These are phyloP conservation scores for Orbilia oligospora DNA, from an alignment of 2,329 filamentous ascomycete genomes.

Conservation along the genomic window DNA sequence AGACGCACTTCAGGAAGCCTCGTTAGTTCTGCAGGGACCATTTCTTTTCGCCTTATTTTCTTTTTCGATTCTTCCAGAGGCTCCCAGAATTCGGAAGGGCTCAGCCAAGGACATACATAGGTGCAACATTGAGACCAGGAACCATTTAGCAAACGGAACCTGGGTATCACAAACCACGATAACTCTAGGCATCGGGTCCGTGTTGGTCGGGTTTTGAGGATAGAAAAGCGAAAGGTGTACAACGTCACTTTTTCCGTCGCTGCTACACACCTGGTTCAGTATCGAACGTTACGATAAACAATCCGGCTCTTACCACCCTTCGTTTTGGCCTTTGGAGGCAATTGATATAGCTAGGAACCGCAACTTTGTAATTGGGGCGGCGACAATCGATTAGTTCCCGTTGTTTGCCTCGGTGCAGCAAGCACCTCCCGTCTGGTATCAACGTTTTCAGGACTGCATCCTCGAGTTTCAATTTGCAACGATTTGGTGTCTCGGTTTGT, in stretches of 20 bases:
- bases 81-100: constrained; percentile 28
- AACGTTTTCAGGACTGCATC: constrained; percentile 25
- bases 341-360: background rate
- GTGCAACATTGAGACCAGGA: constrained; percentile 44
- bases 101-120: constrained; percentile 45
- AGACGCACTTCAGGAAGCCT: constrained; percentile 2
- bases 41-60: constrained; percentile 24
- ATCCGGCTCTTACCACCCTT: constrained; percentile 5
- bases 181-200: constrained; percentile 47
- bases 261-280: constrained; percentile 23
- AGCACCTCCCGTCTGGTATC: background rate
- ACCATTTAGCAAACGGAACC: constrained; percentile 42
- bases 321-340: constrained; percentile 8
- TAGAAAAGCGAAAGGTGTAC: constrained; percentile 44
- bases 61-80: constrained; percentile 23
- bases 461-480: constrained; percentile 51
- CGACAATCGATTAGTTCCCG: constrained; percentile 20
- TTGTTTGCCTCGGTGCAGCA: constrained; percentile 10
- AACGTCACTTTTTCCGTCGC: constrained; percentile 29
- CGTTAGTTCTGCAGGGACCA: background rate
- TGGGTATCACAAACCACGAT: constrained; percentile 44
- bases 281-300: constrained; percentile 44
- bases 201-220: constrained; percentile 37
- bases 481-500: constrained; percentile 51
- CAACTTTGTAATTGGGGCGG: background rate